These are phyloP conservation scores for Hordeum vulgare DNA, from an alignment of 176 grass and related monocot species.

Conservation along the genomic window MorexV3_pseudomolecules_assembly NC_058520.1:532565046-532565545, in stretches of 20 bases:
- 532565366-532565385: constrained; percentile 74
- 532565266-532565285: no score
- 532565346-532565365: constrained; percentile 65
- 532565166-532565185: no score
- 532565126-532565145: no score
- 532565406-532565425: constrained; percentile 81
- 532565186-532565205: background rate
- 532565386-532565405: constrained; percentile 77
- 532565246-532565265: background rate
- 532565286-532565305: background rate
- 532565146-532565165: no score
- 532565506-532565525: background rate
- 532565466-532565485: background rate
- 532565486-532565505: background rate
- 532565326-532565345: constrained; percentile 59
- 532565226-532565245: constrained; percentile 1
- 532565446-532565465: constrained; percentile 55
- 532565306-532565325: constrained; percentile 50
- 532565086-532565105: no score
- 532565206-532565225: background rate
- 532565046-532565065: no score
- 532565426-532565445: constrained; percentile 73
- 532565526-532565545: constrained; percentile 84
- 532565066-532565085: no score
- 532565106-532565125: no score